Percentiles rank a stretch among this genome's conserved stretches.
Evolutionary conservation across 768 basidiomycete genomes (phyloP).

Genomic region (Coprinopsis strossmayeri): DNA sequence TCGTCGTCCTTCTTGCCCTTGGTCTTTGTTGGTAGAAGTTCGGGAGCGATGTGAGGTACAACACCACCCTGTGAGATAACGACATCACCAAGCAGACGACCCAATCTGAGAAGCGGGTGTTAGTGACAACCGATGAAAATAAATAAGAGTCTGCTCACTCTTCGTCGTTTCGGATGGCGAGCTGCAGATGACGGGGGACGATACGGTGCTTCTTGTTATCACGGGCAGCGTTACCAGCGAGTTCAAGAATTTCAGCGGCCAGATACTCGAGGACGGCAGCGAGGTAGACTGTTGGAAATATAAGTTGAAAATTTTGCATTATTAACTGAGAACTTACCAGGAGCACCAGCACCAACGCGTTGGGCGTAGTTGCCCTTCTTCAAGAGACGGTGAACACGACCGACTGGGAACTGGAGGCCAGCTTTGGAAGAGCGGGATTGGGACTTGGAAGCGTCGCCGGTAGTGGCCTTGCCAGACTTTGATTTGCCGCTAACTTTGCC

Average conservation of each 20-base stretch:
- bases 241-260: constrained; percentile 88
- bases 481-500: constrained; percentile 8
- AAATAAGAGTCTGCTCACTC: constrained; percentile 41
- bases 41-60: constrained; percentile 66
- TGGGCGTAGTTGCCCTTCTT: constrained; percentile 84
- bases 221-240: constrained; percentile 85
- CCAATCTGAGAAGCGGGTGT: constrained; percentile 36
- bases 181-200: constrained; percentile 89
- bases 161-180: constrained; percentile 93
- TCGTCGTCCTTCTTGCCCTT: constrained; percentile 23
- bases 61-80: constrained; percentile 96
- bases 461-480: constrained; percentile 63
- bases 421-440: constrained; percentile 71
- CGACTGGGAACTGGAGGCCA: constrained; percentile 84
- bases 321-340: constrained; percentile 41
- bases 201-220: constrained; percentile 96
- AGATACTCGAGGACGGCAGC: constrained; percentile 92
- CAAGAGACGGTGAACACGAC: constrained; percentile 87
- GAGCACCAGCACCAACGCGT: constrained; percentile 85
- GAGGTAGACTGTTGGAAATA: constrained; percentile 60
- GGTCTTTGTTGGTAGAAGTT: constrained; percentile 34
- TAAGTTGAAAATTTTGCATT: not conserved
- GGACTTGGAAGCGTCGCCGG: constrained; percentile 44
- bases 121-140: constrained; percentile 7
- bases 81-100: constrained; percentile 69